Percentiles rank a stretch among this genome's conserved stretches.
Conservation (phyloP, 1,284 basidiomycete species). For the Meripilus lineatus region DNA sequence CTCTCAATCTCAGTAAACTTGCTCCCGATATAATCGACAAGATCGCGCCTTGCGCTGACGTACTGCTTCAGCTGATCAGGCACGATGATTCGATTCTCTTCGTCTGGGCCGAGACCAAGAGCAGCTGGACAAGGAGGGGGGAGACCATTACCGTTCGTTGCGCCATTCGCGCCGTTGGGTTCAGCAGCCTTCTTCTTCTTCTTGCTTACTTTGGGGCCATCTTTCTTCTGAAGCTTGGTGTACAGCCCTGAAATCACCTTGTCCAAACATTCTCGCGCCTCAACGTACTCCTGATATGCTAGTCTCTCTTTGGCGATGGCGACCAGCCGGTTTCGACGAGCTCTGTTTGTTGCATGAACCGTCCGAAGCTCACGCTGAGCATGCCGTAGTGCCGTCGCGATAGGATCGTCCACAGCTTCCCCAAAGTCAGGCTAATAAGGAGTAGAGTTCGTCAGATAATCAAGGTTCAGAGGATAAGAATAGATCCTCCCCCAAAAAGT, state of each 20-base stretch:
- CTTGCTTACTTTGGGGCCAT: conserved; percentile 57
- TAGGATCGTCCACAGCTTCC: conserved; percentile 85
- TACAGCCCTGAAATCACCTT: conserved; percentile 72
- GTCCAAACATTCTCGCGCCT: conserved; percentile 77
- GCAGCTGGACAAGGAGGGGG: conserved; percentile 55
- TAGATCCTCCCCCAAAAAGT: too few species aligned
- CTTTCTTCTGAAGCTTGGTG: conserved; percentile 71
- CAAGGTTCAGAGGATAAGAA: not conserved
- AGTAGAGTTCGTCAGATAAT: conserved; percentile 4
- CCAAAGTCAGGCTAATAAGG: conserved; percentile 65
- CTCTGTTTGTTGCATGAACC: conserved; percentile 80
- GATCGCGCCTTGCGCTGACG: conserved; percentile 63
- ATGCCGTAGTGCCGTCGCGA: conserved; percentile 84
- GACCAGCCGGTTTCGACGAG: conserved; percentile 71
- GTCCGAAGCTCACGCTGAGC: conserved; percentile 80
- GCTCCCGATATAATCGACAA: conserved; percentile 34
- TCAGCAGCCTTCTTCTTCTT: conserved; percentile 60
- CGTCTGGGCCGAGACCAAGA: conserved; percentile 61
- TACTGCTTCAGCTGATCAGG: conserved; percentile 66
- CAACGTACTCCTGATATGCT: conserved; percentile 85
- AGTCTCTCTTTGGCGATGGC: conserved; percentile 83
- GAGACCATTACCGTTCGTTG: conserved; percentile 23
- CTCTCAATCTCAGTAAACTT: conserved; percentile 46
- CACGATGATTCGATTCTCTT: conserved; percentile 61
- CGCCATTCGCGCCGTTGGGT: conserved; percentile 26